Percentiles rank a stretch among this genome's conserved stretches.
Evolutionary conservation across 2,329 filamentous ascomycete genomes (phyloP).

Genomic region (Fusarium sp.): DNA sequence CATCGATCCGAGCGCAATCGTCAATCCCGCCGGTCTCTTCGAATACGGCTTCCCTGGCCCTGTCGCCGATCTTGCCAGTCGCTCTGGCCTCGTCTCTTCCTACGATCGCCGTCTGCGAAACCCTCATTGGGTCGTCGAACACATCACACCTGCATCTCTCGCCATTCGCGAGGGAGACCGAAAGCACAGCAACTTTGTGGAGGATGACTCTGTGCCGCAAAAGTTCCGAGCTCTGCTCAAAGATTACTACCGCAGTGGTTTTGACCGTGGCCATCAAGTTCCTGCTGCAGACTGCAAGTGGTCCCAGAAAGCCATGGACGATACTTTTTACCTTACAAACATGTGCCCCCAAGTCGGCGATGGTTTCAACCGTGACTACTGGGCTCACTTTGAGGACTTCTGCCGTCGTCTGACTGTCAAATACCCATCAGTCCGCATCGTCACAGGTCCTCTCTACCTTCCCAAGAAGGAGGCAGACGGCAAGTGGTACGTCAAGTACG

Average conservation of each 20-base stretch:
- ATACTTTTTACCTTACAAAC: conserved; percentile 92
- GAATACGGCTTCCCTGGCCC: conserved; percentile 95
- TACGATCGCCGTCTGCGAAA: conserved; percentile 94
- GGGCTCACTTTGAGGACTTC: conserved; percentile 98
- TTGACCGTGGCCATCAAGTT: conserved; percentile 96
- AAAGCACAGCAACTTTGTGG: conserved; percentile 83
- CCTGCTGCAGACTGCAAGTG: conserved; percentile 97
- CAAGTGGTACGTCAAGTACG: conserved; percentile 95
- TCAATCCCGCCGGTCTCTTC: conserved; percentile 82
- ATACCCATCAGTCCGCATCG: conserved; percentile 90
- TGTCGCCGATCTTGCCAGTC: conserved; percentile 82
- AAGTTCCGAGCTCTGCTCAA: conserved; percentile 91
- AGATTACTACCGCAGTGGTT: conserved; percentile 95
- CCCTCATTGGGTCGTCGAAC: conserved; percentile 94
- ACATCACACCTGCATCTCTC: conserved; percentile 92
- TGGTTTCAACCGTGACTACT: conserved; percentile 99
- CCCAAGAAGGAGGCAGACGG: conserved; percentile 84
- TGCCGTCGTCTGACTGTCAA: conserved; percentile 83
- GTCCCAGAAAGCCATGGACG: conserved; percentile 94
- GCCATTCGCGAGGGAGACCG: conserved; percentile 82
- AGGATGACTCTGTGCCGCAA: conserved; percentile 83
- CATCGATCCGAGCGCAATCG: conserved; percentile 61
- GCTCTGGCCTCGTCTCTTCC: conserved; percentile 83
- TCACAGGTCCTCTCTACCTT: conserved; percentile 94
- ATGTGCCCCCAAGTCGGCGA: conserved; percentile 99